Conservation (phyloP, 148 eudicot species). For the Cornus kousa region DNA sequence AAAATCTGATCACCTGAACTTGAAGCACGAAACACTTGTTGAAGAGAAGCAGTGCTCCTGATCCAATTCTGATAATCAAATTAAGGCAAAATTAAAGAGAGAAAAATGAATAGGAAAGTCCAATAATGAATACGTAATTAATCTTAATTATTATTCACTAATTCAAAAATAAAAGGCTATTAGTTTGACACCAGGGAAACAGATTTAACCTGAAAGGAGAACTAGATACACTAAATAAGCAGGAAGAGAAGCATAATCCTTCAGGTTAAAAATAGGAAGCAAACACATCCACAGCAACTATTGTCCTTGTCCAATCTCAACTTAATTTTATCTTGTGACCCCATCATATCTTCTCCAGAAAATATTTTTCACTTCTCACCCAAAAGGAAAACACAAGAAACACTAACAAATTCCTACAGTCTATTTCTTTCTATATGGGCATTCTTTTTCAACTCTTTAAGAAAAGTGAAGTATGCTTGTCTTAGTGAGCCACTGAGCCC, state of each 20-base stretch:
- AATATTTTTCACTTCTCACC: not conserved
- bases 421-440: too few relatives aligned
- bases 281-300: not conserved
- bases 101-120: not conserved
- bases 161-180: too few relatives aligned
- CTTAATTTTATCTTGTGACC: not conserved
- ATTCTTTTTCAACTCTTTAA: too few relatives aligned
- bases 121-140: not conserved
- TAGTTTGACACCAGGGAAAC: not conserved
- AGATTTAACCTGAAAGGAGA: not conserved
- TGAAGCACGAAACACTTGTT: slow-evolving; percentile 71
- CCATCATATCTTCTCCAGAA: not conserved
- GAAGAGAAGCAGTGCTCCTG: slow-evolving; percentile 68
- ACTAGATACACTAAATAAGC: not conserved
- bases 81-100: slow-evolving; percentile 13
- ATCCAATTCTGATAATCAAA: slow-evolving; percentile 46
- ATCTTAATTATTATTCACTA: too few relatives aligned
- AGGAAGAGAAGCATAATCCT: not conserved
- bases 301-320: too few relatives aligned
- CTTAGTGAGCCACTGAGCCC: not conserved
- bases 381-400: not conserved
- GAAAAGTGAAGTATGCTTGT: too few relatives aligned
- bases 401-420: not conserved
- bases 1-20: slow-evolving; percentile 58
- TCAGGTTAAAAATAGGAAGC: not conserved